Percentiles rank a stretch among this genome's conserved stretches.
Conservation (phyloP, 768 basidiomycete genomes). For the Lanmaoa pseudosensibilis region DNA sequence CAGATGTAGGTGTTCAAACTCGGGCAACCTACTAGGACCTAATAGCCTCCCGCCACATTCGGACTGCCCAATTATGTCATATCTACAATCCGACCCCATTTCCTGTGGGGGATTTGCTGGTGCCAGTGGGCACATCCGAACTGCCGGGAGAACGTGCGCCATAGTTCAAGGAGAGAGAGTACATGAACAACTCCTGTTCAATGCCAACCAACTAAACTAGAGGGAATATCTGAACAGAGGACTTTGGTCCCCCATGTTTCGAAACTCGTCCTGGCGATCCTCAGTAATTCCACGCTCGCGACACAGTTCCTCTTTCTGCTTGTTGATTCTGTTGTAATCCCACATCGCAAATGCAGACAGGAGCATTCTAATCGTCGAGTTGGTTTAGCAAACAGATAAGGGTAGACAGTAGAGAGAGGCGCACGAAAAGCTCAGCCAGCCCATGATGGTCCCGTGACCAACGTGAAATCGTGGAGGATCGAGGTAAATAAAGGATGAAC, state of each 20-base stretch:
- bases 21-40: too few species aligned
- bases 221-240: constrained; percentile 52
- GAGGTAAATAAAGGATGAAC: constrained; percentile 44
- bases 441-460: constrained; percentile 40
- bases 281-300: constrained; percentile 43
- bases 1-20: too few species aligned
- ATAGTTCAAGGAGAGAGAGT: too few species aligned
- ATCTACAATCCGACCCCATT: too few species aligned
- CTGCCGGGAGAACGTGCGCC: too few species aligned
- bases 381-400: constrained; percentile 28
- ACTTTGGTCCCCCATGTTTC: constrained; percentile 51
- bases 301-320: constrained; percentile 47
- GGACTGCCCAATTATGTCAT: too few species aligned
- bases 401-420: constrained; percentile 14
- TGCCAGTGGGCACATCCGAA: too few species aligned
- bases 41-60: too few species aligned
- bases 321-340: constrained; percentile 50
- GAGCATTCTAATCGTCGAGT: constrained; percentile 36
- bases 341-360: constrained; percentile 45
- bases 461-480: constrained; percentile 38
- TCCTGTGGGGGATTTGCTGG: too few species aligned
- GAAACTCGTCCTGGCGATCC: constrained; percentile 41
- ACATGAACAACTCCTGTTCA: neutral
- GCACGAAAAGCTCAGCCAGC: constrained; percentile 35
- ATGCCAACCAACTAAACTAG: neutral